phyloP scores from a whole-genome alignment of 495 filamentous ascomycete species.

The Astrothelium subdiscretum region DNA sequence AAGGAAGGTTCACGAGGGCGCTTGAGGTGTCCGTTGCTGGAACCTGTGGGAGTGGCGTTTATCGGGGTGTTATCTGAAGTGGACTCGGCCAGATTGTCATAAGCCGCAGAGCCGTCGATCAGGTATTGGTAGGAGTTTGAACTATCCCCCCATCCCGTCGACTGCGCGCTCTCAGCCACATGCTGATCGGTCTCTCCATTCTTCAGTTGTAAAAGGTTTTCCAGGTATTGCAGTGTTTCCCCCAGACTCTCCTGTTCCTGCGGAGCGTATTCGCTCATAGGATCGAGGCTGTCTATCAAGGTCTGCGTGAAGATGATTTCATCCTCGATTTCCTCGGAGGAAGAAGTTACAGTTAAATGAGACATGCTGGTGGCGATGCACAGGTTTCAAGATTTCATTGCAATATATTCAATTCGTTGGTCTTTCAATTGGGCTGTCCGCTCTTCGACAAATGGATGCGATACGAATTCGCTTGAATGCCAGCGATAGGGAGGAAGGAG shows the following conservation, averaged over 20 bases:
- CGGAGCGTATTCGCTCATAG: conserved; percentile 15
- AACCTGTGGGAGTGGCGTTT: not conserved
- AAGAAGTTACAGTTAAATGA: not conserved
- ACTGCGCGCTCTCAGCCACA: not conserved
- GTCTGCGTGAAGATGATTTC: conserved; percentile 17
- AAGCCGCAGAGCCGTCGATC: not conserved
- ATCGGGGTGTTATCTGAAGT: not conserved
- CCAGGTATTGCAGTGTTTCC: conserved; percentile 6
- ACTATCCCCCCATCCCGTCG: not conserved
- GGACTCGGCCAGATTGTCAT: not conserved
- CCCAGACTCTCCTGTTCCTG: conserved; percentile 1
- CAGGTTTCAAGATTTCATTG: not conserved
- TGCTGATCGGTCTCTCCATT: not conserved
- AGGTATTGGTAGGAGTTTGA: not conserved
- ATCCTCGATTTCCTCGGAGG: conserved; percentile 17
- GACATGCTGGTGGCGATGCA: not conserved
- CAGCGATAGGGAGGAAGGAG: too few species aligned
- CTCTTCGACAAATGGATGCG: not conserved
- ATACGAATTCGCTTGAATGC: too few species aligned
- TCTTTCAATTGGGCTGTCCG: not conserved
- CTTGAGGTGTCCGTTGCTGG: not conserved
- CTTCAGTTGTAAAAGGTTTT: not conserved
- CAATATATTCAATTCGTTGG: not conserved
- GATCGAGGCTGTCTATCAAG: conserved; percentile 16
- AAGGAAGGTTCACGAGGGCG: not conserved